Evolutionary conservation across 768 basidiomycete species (phyloP).

Genomic region (Sarcomyxa edulis): DNA sequence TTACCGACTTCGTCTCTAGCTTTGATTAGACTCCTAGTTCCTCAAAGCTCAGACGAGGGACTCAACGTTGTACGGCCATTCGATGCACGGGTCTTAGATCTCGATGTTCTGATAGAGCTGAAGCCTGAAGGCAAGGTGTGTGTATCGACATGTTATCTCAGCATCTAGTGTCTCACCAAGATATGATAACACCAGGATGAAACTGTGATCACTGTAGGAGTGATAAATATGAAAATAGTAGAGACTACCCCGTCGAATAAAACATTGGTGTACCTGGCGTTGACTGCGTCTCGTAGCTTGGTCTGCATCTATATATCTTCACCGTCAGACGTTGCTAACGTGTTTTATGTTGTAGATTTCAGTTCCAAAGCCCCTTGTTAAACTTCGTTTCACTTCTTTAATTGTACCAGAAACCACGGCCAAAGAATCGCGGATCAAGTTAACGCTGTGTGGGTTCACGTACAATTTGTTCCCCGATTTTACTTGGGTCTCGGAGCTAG

Average conservation of each 20-base stretch:
- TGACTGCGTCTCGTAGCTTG: slow-evolving; percentile 53
- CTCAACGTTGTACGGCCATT: slow-evolving; percentile 36
- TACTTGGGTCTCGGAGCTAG: slow-evolving; percentile 57
- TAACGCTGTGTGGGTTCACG: slow-evolving; percentile 61
- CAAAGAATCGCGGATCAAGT: slow-evolving; percentile 76
- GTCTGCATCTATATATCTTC: slow-evolving; percentile 27
- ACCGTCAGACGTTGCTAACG: slow-evolving; percentile 1
- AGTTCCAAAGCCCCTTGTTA: slow-evolving; percentile 45
- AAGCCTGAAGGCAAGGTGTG: slow-evolving; percentile 69
- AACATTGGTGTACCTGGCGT: slow-evolving; percentile 38
- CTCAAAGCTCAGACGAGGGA: slow-evolving; percentile 29
- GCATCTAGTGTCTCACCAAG: slow-evolving; percentile 4
- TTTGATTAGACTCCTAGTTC: slow-evolving; percentile 43
- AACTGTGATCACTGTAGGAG: slow-evolving; percentile 54
- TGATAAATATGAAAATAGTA: slow-evolving; percentile 56
- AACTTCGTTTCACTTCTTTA: slow-evolving; percentile 63
- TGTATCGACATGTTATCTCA: slow-evolving; percentile 2
- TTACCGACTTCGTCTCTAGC: no score
- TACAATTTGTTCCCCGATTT: slow-evolving; percentile 58
- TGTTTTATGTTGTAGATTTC: slow-evolving; percentile 29
- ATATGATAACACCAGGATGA: slow-evolving; percentile 47
- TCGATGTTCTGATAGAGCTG: slow-evolving; percentile 59
- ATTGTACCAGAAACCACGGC: slow-evolving; percentile 50
- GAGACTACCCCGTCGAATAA: slow-evolving; percentile 37
- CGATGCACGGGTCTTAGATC: slow-evolving; percentile 53